A percentile compares a stretch with the other conserved stretches of the same genome.
Conservation (phyloP, 805 yeast genomes). For the Ogataea corticis region DNA sequence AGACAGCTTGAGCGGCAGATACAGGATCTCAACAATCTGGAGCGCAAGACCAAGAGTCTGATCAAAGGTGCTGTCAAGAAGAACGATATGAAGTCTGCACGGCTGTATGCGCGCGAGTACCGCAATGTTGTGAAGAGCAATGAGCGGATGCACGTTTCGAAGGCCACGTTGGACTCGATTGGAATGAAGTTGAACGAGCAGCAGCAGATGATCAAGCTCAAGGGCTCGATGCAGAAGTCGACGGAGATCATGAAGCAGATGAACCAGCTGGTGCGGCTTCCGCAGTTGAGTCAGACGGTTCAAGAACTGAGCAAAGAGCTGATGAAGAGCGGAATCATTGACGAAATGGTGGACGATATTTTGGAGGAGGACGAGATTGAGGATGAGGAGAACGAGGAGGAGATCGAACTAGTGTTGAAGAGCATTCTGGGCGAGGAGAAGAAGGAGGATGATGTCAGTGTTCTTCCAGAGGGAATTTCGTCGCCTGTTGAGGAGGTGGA, state of each 20-base stretch:
- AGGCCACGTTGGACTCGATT: conserved; percentile 83
- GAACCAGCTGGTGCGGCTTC: conserved; percentile 72
- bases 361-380: conserved; percentile 67
- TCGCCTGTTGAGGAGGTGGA: conserved; percentile 20
- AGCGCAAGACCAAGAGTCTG: conserved; percentile 73
- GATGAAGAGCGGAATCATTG: conserved; percentile 81
- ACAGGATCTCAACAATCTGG: conserved; percentile 54
- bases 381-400: conserved; percentile 61
- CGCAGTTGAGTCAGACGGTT: conserved; percentile 80
- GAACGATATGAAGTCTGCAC: conserved; percentile 73
- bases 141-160: conserved; percentile 70
- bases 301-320: conserved; percentile 84
- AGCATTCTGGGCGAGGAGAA: conserved; percentile 42
- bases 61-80: conserved; percentile 75
- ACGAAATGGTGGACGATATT: conserved; percentile 93
- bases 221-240: conserved; percentile 76
- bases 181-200: conserved; percentile 90
- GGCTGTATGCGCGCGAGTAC: conserved; percentile 79
- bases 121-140: conserved; percentile 73
- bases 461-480: conserved; percentile 17
- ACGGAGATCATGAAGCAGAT: conserved; percentile 88
- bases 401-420: conserved; percentile 61
- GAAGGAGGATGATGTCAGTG: conserved; percentile 19
- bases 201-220: conserved; percentile 79
- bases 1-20: conserved; percentile 83